Conservation (phyloP, 257 asterid genomes). For the Perilla frutescens region DNA sequence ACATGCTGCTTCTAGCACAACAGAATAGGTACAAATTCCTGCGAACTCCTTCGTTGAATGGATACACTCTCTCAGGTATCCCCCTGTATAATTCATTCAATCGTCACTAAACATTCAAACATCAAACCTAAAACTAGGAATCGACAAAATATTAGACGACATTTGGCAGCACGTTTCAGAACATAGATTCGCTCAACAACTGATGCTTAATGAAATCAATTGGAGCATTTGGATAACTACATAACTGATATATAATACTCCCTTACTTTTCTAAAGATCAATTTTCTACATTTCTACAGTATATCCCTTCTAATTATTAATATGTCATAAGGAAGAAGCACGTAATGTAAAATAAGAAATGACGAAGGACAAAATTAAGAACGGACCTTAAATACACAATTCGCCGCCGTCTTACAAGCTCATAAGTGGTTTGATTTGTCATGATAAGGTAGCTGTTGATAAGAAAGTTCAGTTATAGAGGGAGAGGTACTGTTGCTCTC, state of each 20-base stretch:
- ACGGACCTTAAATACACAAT: constrained; percentile 82
- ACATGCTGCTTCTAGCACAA: constrained; percentile 52
- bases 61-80: constrained; percentile 86
- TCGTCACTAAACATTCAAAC: neutral
- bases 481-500: constrained; percentile 22
- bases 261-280: neutral
- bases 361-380: neutral
- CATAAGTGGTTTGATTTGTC: constrained; percentile 96
- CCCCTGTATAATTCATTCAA: constrained; percentile 59
- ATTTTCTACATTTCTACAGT: neutral
- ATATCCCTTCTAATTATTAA: constrained; percentile 3
- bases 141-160: neutral
- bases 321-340: constrained; percentile 13
- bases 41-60: constrained; percentile 87
- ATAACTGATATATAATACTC: too few relatives aligned
- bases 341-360: neutral
- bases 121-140: neutral
- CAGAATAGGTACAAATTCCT: constrained; percentile 79
- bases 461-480: constrained; percentile 32
- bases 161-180: neutral
- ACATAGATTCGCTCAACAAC: neutral
- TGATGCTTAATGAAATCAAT: neutral
- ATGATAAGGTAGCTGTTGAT: constrained; percentile 80
- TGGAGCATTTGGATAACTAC: too few relatives aligned
- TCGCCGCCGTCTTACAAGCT: constrained; percentile 89